Percentiles rank a stretch among this genome's conserved stretches.
phyloP scores from a whole-genome alignment of 225 moss, liverwort and hornwort genomes.

The Climacium dendroides region DNA sequence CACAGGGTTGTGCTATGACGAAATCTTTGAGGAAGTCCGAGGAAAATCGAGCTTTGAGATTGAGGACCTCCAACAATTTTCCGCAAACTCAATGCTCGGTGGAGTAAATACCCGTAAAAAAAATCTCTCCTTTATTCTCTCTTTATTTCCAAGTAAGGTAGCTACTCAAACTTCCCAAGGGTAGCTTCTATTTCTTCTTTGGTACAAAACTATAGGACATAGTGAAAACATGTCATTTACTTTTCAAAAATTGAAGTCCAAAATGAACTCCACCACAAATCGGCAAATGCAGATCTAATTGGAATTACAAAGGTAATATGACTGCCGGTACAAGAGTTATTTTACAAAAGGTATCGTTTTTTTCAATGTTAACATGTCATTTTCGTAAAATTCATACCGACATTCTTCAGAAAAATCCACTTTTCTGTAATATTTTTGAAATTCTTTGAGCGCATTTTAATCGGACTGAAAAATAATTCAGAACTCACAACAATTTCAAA shows the following conservation, averaged over 20 bases:
- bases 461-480: too few species aligned
- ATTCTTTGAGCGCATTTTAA: not conserved
- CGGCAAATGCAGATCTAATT: not conserved
- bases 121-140: too few species aligned
- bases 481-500: not conserved
- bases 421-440: not conserved
- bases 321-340: too few species aligned
- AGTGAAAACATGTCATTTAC: not conserved
- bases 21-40: not conserved
- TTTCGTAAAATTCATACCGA: not conserved
- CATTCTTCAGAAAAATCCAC: not conserved
- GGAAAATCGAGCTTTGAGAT: not conserved
- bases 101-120: too few species aligned
- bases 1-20: conserved; percentile 20
- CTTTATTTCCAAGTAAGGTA: too few species aligned
- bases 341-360: not conserved
- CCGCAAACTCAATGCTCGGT: too few species aligned
- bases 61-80: conserved; percentile 22
- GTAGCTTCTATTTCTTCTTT: too few species aligned
- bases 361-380: not conserved
- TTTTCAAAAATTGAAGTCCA: not conserved
- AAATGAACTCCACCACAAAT: not conserved
- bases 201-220: too few species aligned
- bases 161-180: too few species aligned
- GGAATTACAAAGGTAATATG: not conserved